phyloP scores from a whole-genome alignment of 1,139 yeast genomes.

The Hanseniaspora sp. region DNA sequence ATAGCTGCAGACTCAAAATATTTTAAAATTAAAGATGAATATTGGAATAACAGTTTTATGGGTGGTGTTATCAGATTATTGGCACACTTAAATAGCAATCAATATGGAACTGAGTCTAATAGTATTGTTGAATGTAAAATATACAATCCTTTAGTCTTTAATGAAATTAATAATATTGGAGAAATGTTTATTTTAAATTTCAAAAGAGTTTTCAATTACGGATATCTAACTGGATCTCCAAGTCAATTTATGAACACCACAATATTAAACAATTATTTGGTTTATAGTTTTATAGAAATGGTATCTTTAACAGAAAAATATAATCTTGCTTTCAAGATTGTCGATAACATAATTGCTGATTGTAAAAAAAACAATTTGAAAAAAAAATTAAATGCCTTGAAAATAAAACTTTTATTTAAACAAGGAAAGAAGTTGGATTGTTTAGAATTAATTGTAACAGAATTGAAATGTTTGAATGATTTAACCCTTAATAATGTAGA shows the following conservation, averaged over 20 bases:
- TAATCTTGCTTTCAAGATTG: slow-evolving; percentile 41
- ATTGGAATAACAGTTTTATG: slow-evolving; percentile 11
- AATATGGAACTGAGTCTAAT: slow-evolving; percentile 58
- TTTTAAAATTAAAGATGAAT: not conserved
- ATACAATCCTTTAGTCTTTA: slow-evolving; percentile 51
- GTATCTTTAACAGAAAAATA: slow-evolving; percentile 60
- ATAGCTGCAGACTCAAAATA: slow-evolving; percentile 28
- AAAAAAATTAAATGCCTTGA: slow-evolving; percentile 44
- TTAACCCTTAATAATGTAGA: slow-evolving; percentile 17
- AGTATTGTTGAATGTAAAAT: slow-evolving; percentile 50
- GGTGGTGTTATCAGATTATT: slow-evolving; percentile 58
- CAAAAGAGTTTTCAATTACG: slow-evolving; percentile 51
- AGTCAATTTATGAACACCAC: slow-evolving; percentile 42
- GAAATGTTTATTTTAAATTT: slow-evolving; percentile 41
- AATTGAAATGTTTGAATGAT: slow-evolving; percentile 50
- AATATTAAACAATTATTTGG: slow-evolving; percentile 71
- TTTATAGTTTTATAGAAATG: slow-evolving; percentile 66
- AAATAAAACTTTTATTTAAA: slow-evolving; percentile 40
- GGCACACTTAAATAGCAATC: slow-evolving; percentile 58
- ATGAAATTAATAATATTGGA: slow-evolving; percentile 34
- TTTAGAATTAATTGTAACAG: slow-evolving; percentile 51
- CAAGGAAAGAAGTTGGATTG: slow-evolving; percentile 75
- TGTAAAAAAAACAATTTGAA: slow-evolving; percentile 31
- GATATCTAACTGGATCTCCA: slow-evolving; percentile 53
- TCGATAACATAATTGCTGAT: slow-evolving; percentile 38